Conservation (phyloP, 495 filamentous ascomycete species). For the Neurospora africana region DNA sequence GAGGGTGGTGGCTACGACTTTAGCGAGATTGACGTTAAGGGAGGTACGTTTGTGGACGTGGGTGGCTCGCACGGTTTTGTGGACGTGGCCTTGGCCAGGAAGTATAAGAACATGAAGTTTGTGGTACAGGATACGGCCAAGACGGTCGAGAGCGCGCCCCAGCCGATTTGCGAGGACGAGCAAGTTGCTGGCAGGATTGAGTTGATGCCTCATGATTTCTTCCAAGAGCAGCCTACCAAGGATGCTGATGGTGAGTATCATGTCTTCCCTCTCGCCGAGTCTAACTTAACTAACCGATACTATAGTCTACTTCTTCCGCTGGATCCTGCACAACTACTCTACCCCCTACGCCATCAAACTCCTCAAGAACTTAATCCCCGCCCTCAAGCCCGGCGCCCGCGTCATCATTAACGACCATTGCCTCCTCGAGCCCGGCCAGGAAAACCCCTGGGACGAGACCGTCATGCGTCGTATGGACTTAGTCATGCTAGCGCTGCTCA, state of each 20-base stretch:
- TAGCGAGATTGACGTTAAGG: slow-evolving; percentile 24
- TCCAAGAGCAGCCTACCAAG: slow-evolving; percentile 39
- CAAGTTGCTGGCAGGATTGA: slow-evolving; percentile 31
- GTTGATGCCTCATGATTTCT: slow-evolving; percentile 45
- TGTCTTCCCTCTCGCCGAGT: background rate
- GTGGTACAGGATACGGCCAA: slow-evolving; percentile 47
- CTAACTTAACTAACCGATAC: background rate
- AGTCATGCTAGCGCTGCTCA: slow-evolving; percentile 44
- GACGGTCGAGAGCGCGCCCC: slow-evolving; percentile 34
- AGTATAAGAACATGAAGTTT: slow-evolving; percentile 39
- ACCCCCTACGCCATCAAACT: slow-evolving; percentile 47
- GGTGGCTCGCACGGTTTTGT: slow-evolving; percentile 48
- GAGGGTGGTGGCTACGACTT: slow-evolving; percentile 34
- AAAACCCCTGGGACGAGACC: slow-evolving; percentile 39
- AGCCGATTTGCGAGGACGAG: slow-evolving; percentile 27
- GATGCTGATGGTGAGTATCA: slow-evolving; percentile 35
- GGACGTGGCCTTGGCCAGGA: slow-evolving; percentile 34
- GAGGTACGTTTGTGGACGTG: slow-evolving; percentile 42
- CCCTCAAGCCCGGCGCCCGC: slow-evolving; percentile 42
- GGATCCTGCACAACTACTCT: slow-evolving; percentile 50
- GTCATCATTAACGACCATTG: slow-evolving; percentile 45
- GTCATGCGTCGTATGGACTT: slow-evolving; percentile 46
- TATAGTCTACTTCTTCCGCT: slow-evolving; percentile 45
- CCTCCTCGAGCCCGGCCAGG: slow-evolving; percentile 30
- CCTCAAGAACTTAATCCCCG: slow-evolving; percentile 41